Evolutionary conservation across 306 rosid species (phyloP).

Genomic region (Casuarina cunninghamiana): DNA sequence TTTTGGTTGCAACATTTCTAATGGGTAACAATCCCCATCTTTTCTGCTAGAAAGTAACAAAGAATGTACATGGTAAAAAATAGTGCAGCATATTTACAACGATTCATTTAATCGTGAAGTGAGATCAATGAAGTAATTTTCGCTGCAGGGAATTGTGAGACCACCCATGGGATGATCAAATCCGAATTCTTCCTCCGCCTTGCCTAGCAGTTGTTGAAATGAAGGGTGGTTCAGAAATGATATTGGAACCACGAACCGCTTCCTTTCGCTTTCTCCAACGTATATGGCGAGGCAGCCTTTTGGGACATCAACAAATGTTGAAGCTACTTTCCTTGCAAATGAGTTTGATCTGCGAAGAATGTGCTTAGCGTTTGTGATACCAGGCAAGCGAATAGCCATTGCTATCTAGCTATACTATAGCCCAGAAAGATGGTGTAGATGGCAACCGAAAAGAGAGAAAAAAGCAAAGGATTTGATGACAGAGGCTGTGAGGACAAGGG

Average conservation of each 20-base stretch:
- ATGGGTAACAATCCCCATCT: background rate
- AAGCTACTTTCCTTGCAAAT: slow-evolving; percentile 20
- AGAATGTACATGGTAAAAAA: background rate
- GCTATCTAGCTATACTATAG: background rate
- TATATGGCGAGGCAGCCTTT: slow-evolving; percentile 54
- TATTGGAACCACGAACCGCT: slow-evolving; percentile 47
- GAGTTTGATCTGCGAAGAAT: slow-evolving; percentile 35
- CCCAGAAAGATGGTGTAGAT: background rate
- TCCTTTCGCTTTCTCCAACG: slow-evolving; percentile 45
- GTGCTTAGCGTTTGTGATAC: slow-evolving; percentile 33
- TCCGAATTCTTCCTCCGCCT: slow-evolving; percentile 49
- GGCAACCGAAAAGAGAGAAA: background rate
- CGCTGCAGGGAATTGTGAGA: slow-evolving; percentile 48
- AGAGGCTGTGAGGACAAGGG: slow-evolving; percentile 1
- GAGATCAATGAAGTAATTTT: slow-evolving; percentile 39
- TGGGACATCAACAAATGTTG: slow-evolving; percentile 31
- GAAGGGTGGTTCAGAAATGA: slow-evolving; percentile 41
- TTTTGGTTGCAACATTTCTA: too few species aligned
- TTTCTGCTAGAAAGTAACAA: background rate
- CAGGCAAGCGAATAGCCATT: slow-evolving; percentile 37
- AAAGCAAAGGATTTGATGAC: slow-evolving; percentile 1
- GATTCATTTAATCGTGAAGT: slow-evolving; percentile 24
- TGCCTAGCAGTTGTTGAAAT: slow-evolving; percentile 34
- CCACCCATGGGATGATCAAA: slow-evolving; percentile 50
- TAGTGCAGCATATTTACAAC: background rate